A percentile compares a stretch with the other conserved stretches of the same genome.
phyloP scores from a whole-genome alignment of 2,329 filamentous ascomycete species.

The Colletotrichum cuscutae region DNA sequence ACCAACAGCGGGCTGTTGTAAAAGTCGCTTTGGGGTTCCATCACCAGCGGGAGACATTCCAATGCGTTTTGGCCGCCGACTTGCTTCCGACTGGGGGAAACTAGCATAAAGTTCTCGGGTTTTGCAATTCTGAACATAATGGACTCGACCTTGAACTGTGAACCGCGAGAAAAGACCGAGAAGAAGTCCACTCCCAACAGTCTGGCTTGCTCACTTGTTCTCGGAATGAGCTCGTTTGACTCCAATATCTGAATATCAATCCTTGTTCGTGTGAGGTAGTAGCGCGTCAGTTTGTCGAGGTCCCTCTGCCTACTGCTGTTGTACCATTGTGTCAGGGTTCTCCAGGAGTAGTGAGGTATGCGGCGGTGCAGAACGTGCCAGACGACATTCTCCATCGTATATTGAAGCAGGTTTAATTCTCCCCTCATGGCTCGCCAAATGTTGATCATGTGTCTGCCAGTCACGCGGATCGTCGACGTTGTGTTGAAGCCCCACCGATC shows the following conservation, averaged over 20 bases:
- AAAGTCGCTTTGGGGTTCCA: slow-evolving; percentile 96
- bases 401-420: slow-evolving; percentile 92
- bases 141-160: slow-evolving; percentile 98
- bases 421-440: slow-evolving; percentile 95
- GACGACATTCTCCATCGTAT: slow-evolving; percentile 94
- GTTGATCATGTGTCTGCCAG: slow-evolving; percentile 95
- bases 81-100: slow-evolving; percentile 91
- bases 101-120: slow-evolving; percentile 90
- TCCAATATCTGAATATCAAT: slow-evolving; percentile 93
- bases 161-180: slow-evolving; percentile 93
- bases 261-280: slow-evolving; percentile 80
- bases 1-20: slow-evolving; percentile 92
- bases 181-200: slow-evolving; percentile 96
- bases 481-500: slow-evolving; percentile 96
- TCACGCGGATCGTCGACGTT: slow-evolving; percentile 91
- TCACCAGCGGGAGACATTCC: slow-evolving; percentile 93
- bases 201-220: slow-evolving; percentile 94
- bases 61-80: slow-evolving; percentile 94
- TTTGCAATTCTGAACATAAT: slow-evolving; percentile 99
- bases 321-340: slow-evolving; percentile 86
- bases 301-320: slow-evolving; percentile 74
- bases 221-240: slow-evolving; percentile 85
- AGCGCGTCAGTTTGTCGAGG: slow-evolving; percentile 78
- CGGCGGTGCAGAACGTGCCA: slow-evolving; percentile 90
- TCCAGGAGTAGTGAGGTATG: slow-evolving; percentile 87